Evolutionary conservation across 2,329 filamentous ascomycete species (phyloP), one percentile per base, ranked within the genome.

Genomic region (Cercospora sp.): DNA sequence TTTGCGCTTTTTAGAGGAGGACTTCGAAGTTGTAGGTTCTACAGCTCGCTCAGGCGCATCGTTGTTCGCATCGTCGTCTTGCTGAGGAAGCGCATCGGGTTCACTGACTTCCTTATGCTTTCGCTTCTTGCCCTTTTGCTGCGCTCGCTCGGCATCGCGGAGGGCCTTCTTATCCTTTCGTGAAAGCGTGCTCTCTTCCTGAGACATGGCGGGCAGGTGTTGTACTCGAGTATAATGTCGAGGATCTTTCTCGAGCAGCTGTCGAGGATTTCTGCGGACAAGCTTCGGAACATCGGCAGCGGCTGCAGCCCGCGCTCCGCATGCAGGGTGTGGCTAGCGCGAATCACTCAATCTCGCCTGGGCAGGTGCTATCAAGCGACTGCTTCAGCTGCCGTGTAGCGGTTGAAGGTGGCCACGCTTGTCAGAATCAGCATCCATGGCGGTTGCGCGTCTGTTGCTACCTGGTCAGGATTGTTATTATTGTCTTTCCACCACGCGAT

Each of bases 181-280:
- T 10, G 73, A 76, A 8, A 76, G 58, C 1, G 66, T 53, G 21
- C 65, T 70, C 10, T 66, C 68, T 8, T 76, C 76, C 67, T 74
- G 61, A 63, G 76, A 77, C 76, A 78, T 71, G 24, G n/a, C 32
- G 30, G 55, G 30, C 30, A 37, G 26, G 7, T 66, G 26, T 24
- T 7, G 18, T 1, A 59, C 79, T 12, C 49, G 92, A 91, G 78
- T 97, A 87, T 18, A n/a, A n/a, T n/a, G 16, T 40, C 37, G 16
- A 40, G 37, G 6, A 40, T 40, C 37, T 40, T 40, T 40, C 37
- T 40, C 13, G 5, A n/a, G 37, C 16, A 26, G 49, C 49, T 7
- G 49, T 28, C 49, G 24, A 53, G 91, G 75, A 63, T 57, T 45
- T 61, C 49, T 63, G 49, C 49, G 24, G 21, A 13, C 24, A n/a